Base-by-base conservation (phyloP, 1,139 yeast genomes). In the Protomyces macrosporus region DNA sequence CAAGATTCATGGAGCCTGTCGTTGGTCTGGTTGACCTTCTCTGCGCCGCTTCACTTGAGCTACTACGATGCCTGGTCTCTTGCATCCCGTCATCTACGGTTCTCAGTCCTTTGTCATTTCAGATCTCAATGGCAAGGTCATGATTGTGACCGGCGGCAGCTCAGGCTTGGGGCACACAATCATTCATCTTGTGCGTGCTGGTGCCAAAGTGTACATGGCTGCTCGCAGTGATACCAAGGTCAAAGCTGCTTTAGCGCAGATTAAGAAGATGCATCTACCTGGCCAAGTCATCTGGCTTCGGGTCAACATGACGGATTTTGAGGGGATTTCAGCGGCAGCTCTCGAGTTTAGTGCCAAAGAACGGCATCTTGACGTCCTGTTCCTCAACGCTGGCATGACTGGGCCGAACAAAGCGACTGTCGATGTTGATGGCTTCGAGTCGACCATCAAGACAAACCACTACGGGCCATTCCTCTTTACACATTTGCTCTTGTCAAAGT, bases 381-480 rank as follows among this genome's bases (percentile, higher is more conserved):
- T 65, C 55, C 68, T 68, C 14, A 68, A 68, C 54, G 70, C 70
- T 3, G 70, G 70, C n/a, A 34, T 60, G 56, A 60, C 60, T 65
- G 55, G 50, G 6, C 33, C 50, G 33, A 50, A 40, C 3, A 62
- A 68, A n/a, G 65, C 60, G 30, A 51, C 67, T 45, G 65, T 68
- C 5, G 67, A 67, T 3, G 59, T 56, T 14, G 69, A 68, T 16
- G 70, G 70, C 40, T 64, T 52, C 50, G 70, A 68, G 36, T 45
- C 88, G 36, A 96, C 88, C 72, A 75, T 88, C 66, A 96, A 89
- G 71, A 86, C 93, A 1, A 88, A 88, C 72, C 89, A 85, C 71
- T 76, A 90, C 6, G 81, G 95, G 0, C 96, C 90, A 55, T 87
- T 86, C 67, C 75, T 89, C 33, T 77, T 90, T 45, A 84, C 95